Conservation (phyloP, 306 rosid species). For the Castanospermum australe region DNA sequence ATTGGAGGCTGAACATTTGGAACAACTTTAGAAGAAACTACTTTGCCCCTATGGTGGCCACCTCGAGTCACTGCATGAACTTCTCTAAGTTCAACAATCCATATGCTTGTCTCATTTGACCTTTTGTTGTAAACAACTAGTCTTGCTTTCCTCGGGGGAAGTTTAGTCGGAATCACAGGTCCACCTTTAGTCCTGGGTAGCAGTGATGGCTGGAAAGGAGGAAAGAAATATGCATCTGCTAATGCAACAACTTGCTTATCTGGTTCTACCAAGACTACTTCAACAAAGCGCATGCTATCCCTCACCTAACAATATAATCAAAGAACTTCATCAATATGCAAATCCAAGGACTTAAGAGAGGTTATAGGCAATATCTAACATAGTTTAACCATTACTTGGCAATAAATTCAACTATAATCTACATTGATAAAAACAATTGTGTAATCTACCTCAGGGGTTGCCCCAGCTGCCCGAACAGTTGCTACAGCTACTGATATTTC, state of each 20-base stretch:
- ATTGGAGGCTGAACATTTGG: conserved; percentile 89
- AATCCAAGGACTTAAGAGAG: neutral
- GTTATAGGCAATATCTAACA: neutral
- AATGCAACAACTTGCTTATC: conserved; percentile 73
- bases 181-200: conserved; percentile 78
- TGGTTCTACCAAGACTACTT: conserved; percentile 74
- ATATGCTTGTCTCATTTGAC: conserved; percentile 75
- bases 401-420: conserved; percentile 4
- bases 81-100: conserved; percentile 68
- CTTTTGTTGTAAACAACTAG: conserved; percentile 72
- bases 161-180: conserved; percentile 72
- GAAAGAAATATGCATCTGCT: conserved; percentile 90
- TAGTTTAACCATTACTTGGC: neutral
- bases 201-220: conserved; percentile 83
- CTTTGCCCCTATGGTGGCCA: conserved; percentile 86
- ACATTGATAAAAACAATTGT: neutral
- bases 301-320: conserved; percentile 53
- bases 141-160: conserved; percentile 80
- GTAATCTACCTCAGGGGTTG: conserved; percentile 71
- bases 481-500: conserved; percentile 85
- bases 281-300: conserved; percentile 79
- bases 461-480: conserved; percentile 82
- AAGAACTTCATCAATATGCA: conserved; percentile 10
- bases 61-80: conserved; percentile 88
- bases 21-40: conserved; percentile 56